These are phyloP conservation scores for Saprolegnia diclina DNA, from an alignment of 352 stramenopile species.

Conservation along the genomic window DNA sequence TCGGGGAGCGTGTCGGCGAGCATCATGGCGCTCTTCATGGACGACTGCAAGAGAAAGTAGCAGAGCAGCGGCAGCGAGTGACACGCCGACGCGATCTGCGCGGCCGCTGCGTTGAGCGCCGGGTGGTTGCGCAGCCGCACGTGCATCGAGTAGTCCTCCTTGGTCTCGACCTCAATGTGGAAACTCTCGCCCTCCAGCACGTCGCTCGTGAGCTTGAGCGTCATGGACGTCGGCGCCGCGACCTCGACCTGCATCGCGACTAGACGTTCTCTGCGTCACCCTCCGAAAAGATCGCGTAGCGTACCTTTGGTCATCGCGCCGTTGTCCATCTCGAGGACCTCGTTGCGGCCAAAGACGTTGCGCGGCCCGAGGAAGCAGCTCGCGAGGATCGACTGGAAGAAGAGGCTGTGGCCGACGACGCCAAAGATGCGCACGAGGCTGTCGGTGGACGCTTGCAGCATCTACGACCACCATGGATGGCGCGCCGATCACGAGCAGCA, in stretches of 20 bases:
- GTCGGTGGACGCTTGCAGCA: conserved; percentile 50
- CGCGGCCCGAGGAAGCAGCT: conserved; percentile 66
- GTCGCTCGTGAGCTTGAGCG: conserved; percentile 58
- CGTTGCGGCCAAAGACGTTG: conserved; percentile 62
- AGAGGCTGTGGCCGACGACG: conserved; percentile 77
- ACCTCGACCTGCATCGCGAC: conserved; percentile 79
- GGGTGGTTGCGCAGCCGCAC: conserved; percentile 40
- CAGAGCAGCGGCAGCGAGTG: conserved; percentile 74
- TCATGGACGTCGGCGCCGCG: conserved; percentile 64
- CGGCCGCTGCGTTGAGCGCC: conserved; percentile 12
- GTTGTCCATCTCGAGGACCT: conserved; percentile 40
- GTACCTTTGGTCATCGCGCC: conserved; percentile 61
- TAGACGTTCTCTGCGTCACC: too few species aligned
- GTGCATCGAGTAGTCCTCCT: conserved; percentile 57
- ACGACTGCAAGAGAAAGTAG: conserved; percentile 33
- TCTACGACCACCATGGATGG: conserved; percentile 30
- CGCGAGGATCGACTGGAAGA: conserved; percentile 77
- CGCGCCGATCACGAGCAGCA: conserved; percentile 3
- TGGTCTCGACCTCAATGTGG: conserved; percentile 52
- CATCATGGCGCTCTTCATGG: background rate
- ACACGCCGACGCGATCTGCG: conserved; percentile 44
- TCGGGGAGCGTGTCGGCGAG: background rate
- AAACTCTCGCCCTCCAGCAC: conserved; percentile 48
- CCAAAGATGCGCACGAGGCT: conserved; percentile 65
- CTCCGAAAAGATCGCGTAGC: too few species aligned